A percentile compares a stretch with the other conserved stretches of the same genome.
phyloP scores from a whole-genome alignment of 257 asterid genomes.

The Ligustrum vulgare region DNA sequence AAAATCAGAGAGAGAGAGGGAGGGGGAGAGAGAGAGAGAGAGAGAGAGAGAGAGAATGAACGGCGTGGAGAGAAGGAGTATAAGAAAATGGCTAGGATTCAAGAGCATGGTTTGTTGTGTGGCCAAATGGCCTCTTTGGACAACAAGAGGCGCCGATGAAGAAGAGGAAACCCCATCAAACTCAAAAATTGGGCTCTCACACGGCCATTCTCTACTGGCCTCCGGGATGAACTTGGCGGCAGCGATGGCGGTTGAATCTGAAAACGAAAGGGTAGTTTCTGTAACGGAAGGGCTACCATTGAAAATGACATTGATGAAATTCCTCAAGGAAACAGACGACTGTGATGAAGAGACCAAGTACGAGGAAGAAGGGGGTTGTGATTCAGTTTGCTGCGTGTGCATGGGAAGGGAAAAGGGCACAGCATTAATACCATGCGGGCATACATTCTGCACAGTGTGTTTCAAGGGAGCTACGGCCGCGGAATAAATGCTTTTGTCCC shows the following conservation, averaged over 20 bases:
- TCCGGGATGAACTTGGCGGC: constrained; percentile 76
- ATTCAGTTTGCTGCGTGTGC: constrained; percentile 86
- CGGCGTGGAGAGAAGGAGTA: constrained; percentile 47
- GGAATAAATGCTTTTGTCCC: constrained; percentile 84
- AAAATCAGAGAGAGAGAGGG: too few species aligned
- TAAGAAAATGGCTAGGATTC: constrained; percentile 67
- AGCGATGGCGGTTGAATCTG: constrained; percentile 59
- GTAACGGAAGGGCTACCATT: constrained; percentile 33
- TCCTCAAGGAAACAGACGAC: constrained; percentile 74
- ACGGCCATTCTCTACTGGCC: constrained; percentile 29
- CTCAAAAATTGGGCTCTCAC: constrained; percentile 24
- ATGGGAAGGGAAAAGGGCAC: constrained; percentile 86
- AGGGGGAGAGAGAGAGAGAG: neutral
- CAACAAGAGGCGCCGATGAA: constrained; percentile 38
- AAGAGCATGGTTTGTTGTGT: constrained; percentile 64
- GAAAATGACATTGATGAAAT: constrained; percentile 73
- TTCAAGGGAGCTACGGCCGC: constrained; percentile 78
- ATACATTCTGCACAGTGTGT: constrained; percentile 89
- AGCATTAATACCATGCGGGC: constrained; percentile 96
- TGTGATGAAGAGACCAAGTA: constrained; percentile 37
- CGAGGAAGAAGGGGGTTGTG: constrained; percentile 35
- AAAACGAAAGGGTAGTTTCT: neutral
- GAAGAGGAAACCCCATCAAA: constrained; percentile 23
- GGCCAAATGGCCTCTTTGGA: constrained; percentile 51
- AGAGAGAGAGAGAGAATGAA: constrained; percentile 48